Base-by-base conservation (phyloP, 164 flowering plant species). In the Malania oleifera region DNA sequence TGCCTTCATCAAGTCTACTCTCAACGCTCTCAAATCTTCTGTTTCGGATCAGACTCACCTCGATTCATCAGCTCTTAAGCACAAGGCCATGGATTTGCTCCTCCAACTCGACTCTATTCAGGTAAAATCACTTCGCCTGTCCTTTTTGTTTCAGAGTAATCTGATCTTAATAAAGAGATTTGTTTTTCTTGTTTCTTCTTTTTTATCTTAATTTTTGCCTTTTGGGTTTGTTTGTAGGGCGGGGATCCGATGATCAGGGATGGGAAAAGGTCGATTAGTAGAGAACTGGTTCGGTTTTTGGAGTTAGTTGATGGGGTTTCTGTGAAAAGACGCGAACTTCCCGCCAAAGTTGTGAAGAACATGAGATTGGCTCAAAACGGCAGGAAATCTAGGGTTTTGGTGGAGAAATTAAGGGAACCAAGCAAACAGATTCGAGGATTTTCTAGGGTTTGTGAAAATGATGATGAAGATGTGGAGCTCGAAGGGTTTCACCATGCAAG, bases 61-160 rank as follows among this genome's bases (percentile, higher is more conserved):
- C 59, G 71, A 78, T 64, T 63, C 44, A 27, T 56, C 44, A 3
- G 64, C 65, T 18, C 37, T 77, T 20, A 75, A 80, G 55, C 73
- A 7, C 15, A 61, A 79, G 66, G 80, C 82, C 34, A 59, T 69
- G 72, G 73, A 75, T 47, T 73, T 92, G 79, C 84, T 85, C 25
- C 70, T 67, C 63, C 60, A 73, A 56, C 82, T 89, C 56, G 91
- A 87, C 46, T 79, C 83, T 39, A 76, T 92, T 67, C 83, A 81
- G 98, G 96, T 92, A 73, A 38, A 18, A 40, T 18, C 7, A n/a
- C n/a, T n/a, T n/a, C n/a, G 3, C 19, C 47, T 18, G 39, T 2
- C 15, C 17, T 44, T 22, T 44, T 25, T 59, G 65, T 57, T 46
- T 9, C 26, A 17, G 34, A 37, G 8, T 52, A 46, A 45, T 7